Conservation (phyloP, 345 rosid genomes). For the Microcos paniculata region DNA sequence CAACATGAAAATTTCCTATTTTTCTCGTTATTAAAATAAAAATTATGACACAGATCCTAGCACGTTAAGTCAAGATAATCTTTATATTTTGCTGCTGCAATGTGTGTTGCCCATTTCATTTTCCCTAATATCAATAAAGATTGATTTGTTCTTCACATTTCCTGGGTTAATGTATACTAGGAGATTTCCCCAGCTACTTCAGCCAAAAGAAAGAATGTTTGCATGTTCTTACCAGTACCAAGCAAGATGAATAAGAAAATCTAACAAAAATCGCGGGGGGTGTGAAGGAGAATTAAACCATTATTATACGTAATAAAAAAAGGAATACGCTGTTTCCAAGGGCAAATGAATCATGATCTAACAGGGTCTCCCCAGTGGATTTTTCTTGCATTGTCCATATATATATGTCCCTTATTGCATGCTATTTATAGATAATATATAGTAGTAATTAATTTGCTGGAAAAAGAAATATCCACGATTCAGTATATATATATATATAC, state of each 20-base stretch:
- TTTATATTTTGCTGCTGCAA: no score
- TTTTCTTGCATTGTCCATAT: neutral
- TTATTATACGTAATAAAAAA: neutral
- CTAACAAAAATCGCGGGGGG: neutral
- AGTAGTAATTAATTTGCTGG: neutral
- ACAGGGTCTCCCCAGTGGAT: neutral
- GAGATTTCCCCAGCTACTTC: neutral
- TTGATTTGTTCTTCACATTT: no score
- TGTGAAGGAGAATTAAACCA: neutral
- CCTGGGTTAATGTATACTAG: no score
- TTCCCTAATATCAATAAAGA: no score
- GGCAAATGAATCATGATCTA: constrained; percentile 18
- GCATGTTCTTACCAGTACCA: neutral
- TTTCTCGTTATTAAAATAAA: no score
- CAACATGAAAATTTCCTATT: no score
- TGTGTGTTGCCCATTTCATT: no score
- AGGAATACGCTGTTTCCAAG: constrained; percentile 16
- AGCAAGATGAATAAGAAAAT: neutral
- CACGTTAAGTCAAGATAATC: no score
- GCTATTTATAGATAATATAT: neutral
- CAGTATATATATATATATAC: neutral
- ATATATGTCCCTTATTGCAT: constrained; percentile 4
- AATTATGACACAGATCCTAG: no score
- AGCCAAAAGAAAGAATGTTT: neutral
- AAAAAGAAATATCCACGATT: neutral